These are phyloP conservation scores for Penicillium pulvis DNA, from an alignment of 495 filamentous ascomycete genomes.

Conservation along the genomic window DNA sequence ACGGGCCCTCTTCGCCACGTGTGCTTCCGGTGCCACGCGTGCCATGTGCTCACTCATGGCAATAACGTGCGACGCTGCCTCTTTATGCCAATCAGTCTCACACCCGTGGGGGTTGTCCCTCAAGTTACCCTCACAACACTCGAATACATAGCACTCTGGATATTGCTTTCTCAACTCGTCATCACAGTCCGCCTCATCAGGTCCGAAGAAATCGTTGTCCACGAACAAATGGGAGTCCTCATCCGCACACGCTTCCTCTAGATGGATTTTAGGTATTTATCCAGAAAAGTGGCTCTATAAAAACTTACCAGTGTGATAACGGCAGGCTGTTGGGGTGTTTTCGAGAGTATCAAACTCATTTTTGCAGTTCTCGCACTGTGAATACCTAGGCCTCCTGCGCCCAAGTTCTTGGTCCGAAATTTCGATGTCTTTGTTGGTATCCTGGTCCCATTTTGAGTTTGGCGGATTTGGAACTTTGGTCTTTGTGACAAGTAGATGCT, in stretches of 20 bases:
- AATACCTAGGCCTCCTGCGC: background rate
- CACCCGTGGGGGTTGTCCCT: background rate
- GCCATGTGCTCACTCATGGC: background rate
- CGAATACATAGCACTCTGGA: background rate
- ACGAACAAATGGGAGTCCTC: background rate
- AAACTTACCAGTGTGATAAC: background rate
- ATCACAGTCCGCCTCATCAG: background rate
- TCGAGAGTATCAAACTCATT: background rate
- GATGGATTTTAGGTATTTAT: background rate
- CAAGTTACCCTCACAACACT: background rate
- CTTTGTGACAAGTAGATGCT: background rate
- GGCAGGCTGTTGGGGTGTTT: background rate
- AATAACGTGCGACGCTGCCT: background rate
- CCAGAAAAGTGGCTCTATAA: background rate
- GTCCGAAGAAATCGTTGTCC: background rate
- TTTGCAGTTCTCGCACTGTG: background rate
- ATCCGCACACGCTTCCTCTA: background rate
- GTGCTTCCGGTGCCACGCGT: no score
- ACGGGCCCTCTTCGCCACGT: background rate
- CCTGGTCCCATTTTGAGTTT: background rate
- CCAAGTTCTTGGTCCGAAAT: background rate
- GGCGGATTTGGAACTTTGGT: background rate
- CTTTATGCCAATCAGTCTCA: background rate
- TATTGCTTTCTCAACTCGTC: background rate
- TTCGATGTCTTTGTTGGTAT: background rate